Evolutionary conservation across 371 early-diverging fungal genomes (phyloP).

Genomic region (Syncephalastrum contaminatum): DNA sequence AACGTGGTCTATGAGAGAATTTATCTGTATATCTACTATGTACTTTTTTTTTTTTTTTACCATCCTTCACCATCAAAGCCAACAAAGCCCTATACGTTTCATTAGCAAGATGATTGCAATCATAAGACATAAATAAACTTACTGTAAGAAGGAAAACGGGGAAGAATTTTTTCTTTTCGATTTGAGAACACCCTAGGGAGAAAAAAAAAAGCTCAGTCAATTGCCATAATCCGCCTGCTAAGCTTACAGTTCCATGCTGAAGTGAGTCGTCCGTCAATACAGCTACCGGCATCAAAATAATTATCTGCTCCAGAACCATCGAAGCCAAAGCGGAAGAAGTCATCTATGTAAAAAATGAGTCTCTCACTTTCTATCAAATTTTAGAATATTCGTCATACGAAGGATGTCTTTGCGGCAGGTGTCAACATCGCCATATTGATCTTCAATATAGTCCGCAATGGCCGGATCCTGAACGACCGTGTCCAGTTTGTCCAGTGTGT

Average conservation of each 20-base stretch:
- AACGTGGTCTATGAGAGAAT: not conserved
- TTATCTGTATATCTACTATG: constrained; percentile 2
- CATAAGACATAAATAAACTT: constrained; percentile 10
- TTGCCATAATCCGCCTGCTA: not conserved
- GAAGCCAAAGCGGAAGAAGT: constrained; percentile 94
- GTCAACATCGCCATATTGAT: constrained; percentile 67
- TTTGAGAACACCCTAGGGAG: constrained; percentile 73
- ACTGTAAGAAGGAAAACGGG: constrained; percentile 86
- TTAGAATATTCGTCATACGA: constrained; percentile 20
- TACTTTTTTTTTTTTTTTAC: constrained; percentile 16
- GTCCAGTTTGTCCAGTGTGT: constrained; percentile 74
- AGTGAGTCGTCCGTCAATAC: constrained; percentile 96
- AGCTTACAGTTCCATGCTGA: constrained; percentile 88
- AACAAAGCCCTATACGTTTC: constrained; percentile 59
- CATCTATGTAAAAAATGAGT: constrained; percentile 39
- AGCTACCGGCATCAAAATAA: constrained; percentile 92
- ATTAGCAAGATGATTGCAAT: not conserved
- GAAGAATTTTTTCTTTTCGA: constrained; percentile 94
- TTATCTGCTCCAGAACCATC: constrained; percentile 96
- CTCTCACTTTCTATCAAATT: not conserved
- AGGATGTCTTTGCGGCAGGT: constrained; percentile 73
- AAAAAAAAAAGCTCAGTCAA: constrained; percentile 2
- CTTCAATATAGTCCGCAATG: constrained; percentile 64
- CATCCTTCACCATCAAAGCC: constrained; percentile 78
- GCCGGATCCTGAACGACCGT: constrained; percentile 48